Base-by-base conservation (phyloP, 78 protist genomes). In the Dictyostelium citrinum region DNA sequence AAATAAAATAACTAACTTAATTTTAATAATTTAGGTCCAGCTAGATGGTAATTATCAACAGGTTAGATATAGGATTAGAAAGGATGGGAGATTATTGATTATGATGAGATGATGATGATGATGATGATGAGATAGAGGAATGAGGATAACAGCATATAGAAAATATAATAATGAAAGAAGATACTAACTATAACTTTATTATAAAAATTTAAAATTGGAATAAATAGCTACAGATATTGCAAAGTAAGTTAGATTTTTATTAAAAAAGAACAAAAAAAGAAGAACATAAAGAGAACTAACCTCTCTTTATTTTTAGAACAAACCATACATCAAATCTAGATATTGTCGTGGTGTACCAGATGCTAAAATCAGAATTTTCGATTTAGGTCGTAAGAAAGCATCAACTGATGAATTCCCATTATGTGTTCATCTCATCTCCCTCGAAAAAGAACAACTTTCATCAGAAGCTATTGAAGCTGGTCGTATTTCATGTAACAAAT, bases 271-370 rank as follows among this genome's bases (percentile, higher is more conserved):
- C 0, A 43, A 43, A 6, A 5, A 8, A 43, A 43, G 8, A 43
- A 43, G 11, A 43, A 5, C 2, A 2, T 8, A 43, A 43, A 43
- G 49, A 43, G 11, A 8, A 43, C 49, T 43, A 43, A 43, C 49
- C 49, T 43, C 11, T 43, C 11, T 43, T 5, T n/a, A n/a, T 6
- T 0, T 43, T 43, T 43, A 68, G 67, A 97, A 98, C 98, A 99
- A 98, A 98, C 99, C 99, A 43, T 99, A 98, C 99, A 97, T 98
- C 93, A 99, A 99, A 98, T 98, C 99, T 22, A 98, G 99, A 79
- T 99, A 95, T 99, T 97, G 98, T 97, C 99, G 99, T 88, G 99
- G 99, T 96, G 99, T 99, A 49, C 99, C 99, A 78, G 99, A 96
- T 61, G 84, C 98, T 79, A 97, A 98, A 92, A 90, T 95, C 90